Percentiles rank a stretch among this genome's conserved stretches.
phyloP scores from a whole-genome alignment of 2,329 filamentous ascomycete genomes.

The Geosmithia putterillii region DNA sequence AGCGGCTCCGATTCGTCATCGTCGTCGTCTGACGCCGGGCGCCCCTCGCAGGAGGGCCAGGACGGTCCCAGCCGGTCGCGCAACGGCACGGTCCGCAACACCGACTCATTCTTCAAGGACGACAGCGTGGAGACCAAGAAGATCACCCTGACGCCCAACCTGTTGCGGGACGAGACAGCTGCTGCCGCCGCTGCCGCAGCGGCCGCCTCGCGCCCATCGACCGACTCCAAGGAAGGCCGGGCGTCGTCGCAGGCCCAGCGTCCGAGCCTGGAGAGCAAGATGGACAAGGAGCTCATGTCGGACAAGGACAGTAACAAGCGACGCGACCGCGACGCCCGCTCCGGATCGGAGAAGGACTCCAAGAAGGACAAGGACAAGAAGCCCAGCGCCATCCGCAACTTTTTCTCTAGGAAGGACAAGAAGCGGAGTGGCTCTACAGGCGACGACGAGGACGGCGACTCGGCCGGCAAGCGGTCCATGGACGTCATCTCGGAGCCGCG shows the following conservation, averaged over 20 bases:
- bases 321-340: constrained; percentile 33
- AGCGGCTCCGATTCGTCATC: constrained; percentile 12
- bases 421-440: constrained; percentile 28
- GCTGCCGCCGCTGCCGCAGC: too few species aligned
- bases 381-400: constrained; percentile 41
- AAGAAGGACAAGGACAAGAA: constrained; percentile 61
- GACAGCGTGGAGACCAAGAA: constrained; percentile 93
- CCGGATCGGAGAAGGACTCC: too few species aligned
- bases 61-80: constrained; percentile 52
- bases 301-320: constrained; percentile 56
- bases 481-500: constrained; percentile 34
- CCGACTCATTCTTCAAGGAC: constrained; percentile 95
- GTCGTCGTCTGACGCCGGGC: constrained; percentile 16
- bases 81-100: constrained; percentile 80
- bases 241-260: constrained; percentile 13
- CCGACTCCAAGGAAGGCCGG: constrained; percentile 34
- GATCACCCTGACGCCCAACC: constrained; percentile 87
- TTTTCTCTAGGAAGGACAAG: constrained; percentile 52
- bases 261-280: constrained; percentile 63
- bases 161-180: constrained; percentile 69
- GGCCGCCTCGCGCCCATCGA: constrained; percentile 41
- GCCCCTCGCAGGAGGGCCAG: constrained; percentile 56
- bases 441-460: constrained; percentile 48
- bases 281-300: constrained; percentile 37
- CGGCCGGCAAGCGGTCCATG: constrained; percentile 42